Conservation (phyloP, 1,139 yeast species). For the Pichia sp. region DNA sequence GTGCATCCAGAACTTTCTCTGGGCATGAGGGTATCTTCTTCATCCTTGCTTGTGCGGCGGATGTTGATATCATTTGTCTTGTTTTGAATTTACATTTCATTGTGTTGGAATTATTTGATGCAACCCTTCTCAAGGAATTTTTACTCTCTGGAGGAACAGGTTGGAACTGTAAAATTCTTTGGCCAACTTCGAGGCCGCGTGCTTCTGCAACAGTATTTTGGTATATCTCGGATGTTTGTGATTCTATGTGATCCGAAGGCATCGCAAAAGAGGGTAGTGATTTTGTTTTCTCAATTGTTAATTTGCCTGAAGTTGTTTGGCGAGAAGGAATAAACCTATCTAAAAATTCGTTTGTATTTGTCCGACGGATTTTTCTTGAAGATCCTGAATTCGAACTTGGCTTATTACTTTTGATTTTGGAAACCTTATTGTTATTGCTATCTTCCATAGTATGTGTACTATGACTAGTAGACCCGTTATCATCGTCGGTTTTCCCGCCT, state of each 20-base stretch:
- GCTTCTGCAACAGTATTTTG: conserved; percentile 90
- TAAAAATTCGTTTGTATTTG: conserved; percentile 30
- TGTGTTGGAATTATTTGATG: conserved; percentile 21
- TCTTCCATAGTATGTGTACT: conserved; percentile 1
- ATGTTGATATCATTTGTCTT: conserved; percentile 29
- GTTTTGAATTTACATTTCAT: conserved; percentile 19
- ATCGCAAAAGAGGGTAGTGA: conserved; percentile 31
- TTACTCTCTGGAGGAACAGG: conserved; percentile 76
- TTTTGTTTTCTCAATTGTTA: conserved; percentile 24
- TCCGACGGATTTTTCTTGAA: conserved; percentile 26
- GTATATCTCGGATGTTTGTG: conserved; percentile 67
- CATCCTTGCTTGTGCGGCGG: conserved; percentile 37
- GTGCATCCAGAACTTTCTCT: conserved; percentile 92
- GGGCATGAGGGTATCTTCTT: conserved; percentile 85
- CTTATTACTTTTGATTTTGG: conserved; percentile 1
- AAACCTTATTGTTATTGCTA: not conserved
- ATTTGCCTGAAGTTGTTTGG: conserved; percentile 43
- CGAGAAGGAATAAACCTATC: conserved; percentile 54
- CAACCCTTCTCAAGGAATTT: conserved; percentile 15
- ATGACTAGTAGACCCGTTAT: not conserved
- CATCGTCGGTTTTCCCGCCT: not conserved
- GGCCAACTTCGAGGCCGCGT: conserved; percentile 82
- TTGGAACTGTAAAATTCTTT: conserved; percentile 80
- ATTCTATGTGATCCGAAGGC: conserved; percentile 54
- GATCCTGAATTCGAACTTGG: conserved; percentile 18